Percentiles rank a stretch among this genome's conserved stretches.
phyloP scores from a whole-genome alignment of 306 rosid species.

The Acacia melanoxylon region DNA sequence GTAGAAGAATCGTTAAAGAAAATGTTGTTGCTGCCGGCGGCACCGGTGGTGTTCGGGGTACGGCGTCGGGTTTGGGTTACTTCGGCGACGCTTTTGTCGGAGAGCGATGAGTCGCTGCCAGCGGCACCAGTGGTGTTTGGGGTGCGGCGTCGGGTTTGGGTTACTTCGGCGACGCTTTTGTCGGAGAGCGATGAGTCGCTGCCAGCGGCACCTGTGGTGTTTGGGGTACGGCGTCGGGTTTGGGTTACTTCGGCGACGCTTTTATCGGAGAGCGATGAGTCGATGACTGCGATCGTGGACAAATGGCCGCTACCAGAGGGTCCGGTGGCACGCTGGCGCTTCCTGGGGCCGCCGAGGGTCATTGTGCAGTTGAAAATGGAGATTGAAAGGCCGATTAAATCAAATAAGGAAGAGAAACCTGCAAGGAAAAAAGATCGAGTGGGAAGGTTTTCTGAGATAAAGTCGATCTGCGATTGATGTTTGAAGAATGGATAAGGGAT shows the following conservation, averaged over 20 bases:
- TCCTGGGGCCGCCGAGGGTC: slow-evolving; percentile 43
- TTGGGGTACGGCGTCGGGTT: background rate
- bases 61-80: slow-evolving; percentile 10
- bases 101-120: background rate
- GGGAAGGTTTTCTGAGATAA: background rate
- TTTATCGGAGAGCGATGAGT: slow-evolving; percentile 33
- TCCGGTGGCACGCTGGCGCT: slow-evolving; percentile 59
- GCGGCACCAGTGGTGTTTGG: background rate
- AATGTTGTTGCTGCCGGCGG: background rate
- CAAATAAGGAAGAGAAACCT: slow-evolving; percentile 1
- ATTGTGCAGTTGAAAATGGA: slow-evolving; percentile 16
- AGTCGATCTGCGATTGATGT: background rate
- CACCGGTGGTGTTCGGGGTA: background rate
- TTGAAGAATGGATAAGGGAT: background rate
- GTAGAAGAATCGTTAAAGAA: slow-evolving; percentile 63
- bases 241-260: slow-evolving; percentile 32
- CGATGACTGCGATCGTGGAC: slow-evolving; percentile 34
- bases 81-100: slow-evolving; percentile 35
- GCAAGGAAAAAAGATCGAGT: background rate
- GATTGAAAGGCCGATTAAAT: background rate
- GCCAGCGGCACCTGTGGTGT: background rate
- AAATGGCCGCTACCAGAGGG: slow-evolving; percentile 39
- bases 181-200: slow-evolving; percentile 17
- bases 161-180: slow-evolving; percentile 28
- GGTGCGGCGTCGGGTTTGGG: background rate